Evolutionary conservation across 306 rosid genomes (phyloP).

Genomic region (Lathyrus oleraceus): DNA sequence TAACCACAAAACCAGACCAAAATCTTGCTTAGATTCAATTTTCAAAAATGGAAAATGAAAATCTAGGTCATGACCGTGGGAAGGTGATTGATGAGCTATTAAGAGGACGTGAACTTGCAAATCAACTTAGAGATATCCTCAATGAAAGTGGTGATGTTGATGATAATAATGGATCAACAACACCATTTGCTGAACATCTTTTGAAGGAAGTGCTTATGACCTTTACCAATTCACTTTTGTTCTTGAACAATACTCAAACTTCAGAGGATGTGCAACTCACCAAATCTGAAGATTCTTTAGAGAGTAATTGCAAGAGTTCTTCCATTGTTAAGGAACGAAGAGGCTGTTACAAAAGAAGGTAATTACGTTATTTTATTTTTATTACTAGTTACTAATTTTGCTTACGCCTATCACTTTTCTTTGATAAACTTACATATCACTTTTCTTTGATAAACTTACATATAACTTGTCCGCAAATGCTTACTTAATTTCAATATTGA

Average conservation of each 20-base stretch:
- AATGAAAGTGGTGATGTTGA: neutral
- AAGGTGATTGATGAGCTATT: constrained; percentile 43
- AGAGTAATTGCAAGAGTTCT: constrained; percentile 43
- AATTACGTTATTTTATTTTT: neutral
- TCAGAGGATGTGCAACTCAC: constrained; percentile 15
- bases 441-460: too few relatives aligned
- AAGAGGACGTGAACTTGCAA: constrained; percentile 45
- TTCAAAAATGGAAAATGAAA: constrained; percentile 18
- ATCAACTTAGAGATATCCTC: constrained; percentile 38
- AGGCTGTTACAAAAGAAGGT: constrained; percentile 69
- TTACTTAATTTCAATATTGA: too few relatives aligned
- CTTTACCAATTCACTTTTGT: constrained; percentile 44
- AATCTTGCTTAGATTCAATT: neutral
- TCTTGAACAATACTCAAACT: constrained; percentile 27
- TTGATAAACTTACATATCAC: too few relatives aligned
- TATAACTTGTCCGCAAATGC: too few relatives aligned
- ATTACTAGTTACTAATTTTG: neutral
- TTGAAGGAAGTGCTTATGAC: constrained; percentile 39
- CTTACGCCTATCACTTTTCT: too few relatives aligned
- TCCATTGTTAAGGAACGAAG: constrained; percentile 43
- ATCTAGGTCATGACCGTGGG: neutral
- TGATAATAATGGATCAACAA: neutral
- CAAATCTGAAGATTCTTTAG: constrained; percentile 48
- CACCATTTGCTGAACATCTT: constrained; percentile 42
- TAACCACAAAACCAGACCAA: neutral